These are phyloP conservation scores for Globisporangium takayamanum DNA, from an alignment of 352 stramenopile species.

Conservation along the genomic window DNA sequence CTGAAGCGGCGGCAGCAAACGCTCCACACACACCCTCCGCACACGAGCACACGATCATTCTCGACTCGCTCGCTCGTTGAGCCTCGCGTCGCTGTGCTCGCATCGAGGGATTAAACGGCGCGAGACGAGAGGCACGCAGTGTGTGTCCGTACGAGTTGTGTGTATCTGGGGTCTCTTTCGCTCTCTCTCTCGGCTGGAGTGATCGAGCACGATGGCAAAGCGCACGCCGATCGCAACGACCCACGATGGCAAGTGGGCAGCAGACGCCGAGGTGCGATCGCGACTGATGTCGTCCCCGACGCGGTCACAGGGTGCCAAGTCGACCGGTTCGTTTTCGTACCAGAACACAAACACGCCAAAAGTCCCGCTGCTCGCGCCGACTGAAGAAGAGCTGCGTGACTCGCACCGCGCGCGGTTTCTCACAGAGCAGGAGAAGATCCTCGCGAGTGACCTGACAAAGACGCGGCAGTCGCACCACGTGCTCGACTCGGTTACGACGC, in stretches of 20 bases:
- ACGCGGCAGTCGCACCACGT: slow-evolving; percentile 31
- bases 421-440: slow-evolving; percentile 28
- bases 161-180: too few relatives aligned
- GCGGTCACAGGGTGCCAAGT: slow-evolving; percentile 8
- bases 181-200: too few relatives aligned
- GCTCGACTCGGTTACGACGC: slow-evolving; percentile 23
- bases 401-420: slow-evolving; percentile 27
- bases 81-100: too few relatives aligned
- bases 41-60: too few relatives aligned
- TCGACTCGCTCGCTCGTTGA: too few relatives aligned
- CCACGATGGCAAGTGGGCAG: slow-evolving; percentile 6
- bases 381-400: slow-evolving; percentile 2
- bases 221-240: slow-evolving; percentile 1
- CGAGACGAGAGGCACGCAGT: too few relatives aligned
- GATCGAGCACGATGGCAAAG: slow-evolving; percentile 8
- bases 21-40: too few relatives aligned
- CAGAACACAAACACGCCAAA: slow-evolving; percentile 7
- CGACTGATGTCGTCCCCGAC: slow-evolving; percentile 10
- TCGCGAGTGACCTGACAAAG: slow-evolving; percentile 24
- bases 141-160: too few relatives aligned
- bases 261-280: slow-evolving; percentile 5
- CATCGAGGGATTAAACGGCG: too few relatives aligned
- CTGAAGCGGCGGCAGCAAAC: too few relatives aligned
- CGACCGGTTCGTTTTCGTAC: slow-evolving; percentile 12
- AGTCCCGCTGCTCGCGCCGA: slow-evolving; percentile 4